These are phyloP conservation scores for Clavispora phyllophila DNA, from an alignment of 805 yeast genomes.

Conservation along the genomic window DNA sequence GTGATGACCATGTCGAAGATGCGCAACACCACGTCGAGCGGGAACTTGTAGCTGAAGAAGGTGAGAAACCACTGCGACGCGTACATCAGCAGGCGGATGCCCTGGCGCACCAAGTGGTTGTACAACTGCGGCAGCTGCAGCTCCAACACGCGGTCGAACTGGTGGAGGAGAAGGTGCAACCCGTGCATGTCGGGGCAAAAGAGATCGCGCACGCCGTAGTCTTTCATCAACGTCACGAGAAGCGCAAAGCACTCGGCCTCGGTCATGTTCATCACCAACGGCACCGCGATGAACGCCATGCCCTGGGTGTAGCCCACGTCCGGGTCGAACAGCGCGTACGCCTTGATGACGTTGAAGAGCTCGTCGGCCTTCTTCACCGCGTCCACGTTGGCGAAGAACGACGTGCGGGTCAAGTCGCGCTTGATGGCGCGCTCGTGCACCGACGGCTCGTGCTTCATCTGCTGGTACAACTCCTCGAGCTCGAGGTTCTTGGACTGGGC, in stretches of 20 bases:
- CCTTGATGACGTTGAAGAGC: conserved; percentile 70
- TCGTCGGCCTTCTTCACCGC: conserved; percentile 56
- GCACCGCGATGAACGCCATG: conserved; percentile 89
- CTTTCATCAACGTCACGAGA: conserved; percentile 76
- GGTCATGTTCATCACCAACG: conserved; percentile 71
- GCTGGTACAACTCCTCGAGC: conserved; percentile 54
- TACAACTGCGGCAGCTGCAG: conserved; percentile 66
- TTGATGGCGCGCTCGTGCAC: conserved; percentile 71
- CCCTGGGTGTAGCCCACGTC: conserved; percentile 99
- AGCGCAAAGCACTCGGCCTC: conserved; percentile 85
- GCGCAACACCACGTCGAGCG: conserved; percentile 79
- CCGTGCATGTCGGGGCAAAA: conserved; percentile 94
- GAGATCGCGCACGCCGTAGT: conserved; percentile 71
- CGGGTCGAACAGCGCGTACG: conserved; percentile 78
- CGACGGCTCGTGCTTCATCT: conserved; percentile 45
- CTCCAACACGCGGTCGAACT: conserved; percentile 84
- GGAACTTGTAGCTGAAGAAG: conserved; percentile 91
- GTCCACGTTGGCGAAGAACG: conserved; percentile 60
- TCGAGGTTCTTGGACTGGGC: conserved; percentile 69
- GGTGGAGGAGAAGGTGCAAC: conserved; percentile 75
- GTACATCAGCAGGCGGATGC: conserved; percentile 89
- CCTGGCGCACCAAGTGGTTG: conserved; percentile 77
- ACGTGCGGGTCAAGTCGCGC: conserved; percentile 81
- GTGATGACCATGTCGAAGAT: conserved; percentile 84
- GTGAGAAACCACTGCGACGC: conserved; percentile 98